Evolutionary conservation across 176 grass and related monocot species (phyloP).

Genomic region (Avena insularis): DNA sequence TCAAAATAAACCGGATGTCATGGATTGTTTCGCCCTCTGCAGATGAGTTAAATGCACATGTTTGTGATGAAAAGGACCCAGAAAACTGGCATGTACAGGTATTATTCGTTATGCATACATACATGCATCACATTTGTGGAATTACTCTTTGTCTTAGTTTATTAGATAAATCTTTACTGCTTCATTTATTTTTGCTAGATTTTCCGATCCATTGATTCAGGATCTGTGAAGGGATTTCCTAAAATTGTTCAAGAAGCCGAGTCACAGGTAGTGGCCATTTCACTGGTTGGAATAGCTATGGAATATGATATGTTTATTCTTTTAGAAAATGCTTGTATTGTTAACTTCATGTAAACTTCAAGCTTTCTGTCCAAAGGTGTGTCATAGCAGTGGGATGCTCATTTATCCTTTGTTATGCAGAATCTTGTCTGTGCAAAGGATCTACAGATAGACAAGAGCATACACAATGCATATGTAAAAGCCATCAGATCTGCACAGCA

Average conservation of each 20-base stretch:
- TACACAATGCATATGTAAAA: conserved; percentile 92
- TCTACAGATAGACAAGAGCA: conserved; percentile 90
- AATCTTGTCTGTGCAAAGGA: conserved; percentile 96
- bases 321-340: background rate
- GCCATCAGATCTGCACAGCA: conserved; percentile 88
- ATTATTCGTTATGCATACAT: conserved; percentile 15
- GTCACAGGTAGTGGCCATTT: conserved; percentile 62
- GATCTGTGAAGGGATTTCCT: conserved; percentile 86
- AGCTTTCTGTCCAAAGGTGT: conserved; percentile 17
- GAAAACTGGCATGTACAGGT: conserved; percentile 98
- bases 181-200: conserved; percentile 49
- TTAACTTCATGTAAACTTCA: conserved; percentile 27
- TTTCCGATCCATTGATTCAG: conserved; percentile 95
- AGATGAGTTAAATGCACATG: conserved; percentile 57
- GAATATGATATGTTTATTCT: background rate
- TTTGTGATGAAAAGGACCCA: conserved; percentile 69
- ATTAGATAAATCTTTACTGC: conserved; percentile 25
- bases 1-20: conserved; percentile 83
- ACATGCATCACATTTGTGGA: background rate
- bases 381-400: background rate
- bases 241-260: conserved; percentile 75
- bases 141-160: conserved; percentile 17
- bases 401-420: conserved; percentile 51
- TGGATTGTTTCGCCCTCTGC: conserved; percentile 80
- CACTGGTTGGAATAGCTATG: background rate